Evolutionary conservation across 2,329 filamentous ascomycete species (phyloP), one percentile per base, ranked within the genome.

Genomic region (Hymenoscyphus occultus): DNA sequence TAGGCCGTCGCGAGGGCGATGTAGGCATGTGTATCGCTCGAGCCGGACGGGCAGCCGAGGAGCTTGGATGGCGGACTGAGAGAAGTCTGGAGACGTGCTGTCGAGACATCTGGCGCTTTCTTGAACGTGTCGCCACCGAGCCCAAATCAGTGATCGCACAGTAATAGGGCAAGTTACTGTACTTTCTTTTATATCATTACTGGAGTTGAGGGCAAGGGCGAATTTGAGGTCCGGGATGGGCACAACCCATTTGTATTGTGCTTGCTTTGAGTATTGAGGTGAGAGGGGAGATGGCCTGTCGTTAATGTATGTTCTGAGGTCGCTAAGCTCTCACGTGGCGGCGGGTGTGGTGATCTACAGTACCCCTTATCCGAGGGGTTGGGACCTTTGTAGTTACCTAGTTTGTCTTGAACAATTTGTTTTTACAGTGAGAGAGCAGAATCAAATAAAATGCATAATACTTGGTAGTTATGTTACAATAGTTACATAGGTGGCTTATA

Each of bases 1-100:
- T 75, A 3, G 77, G 74, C 7, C 73, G 79, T n/a, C 73, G 80
- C 48, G 73, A 73, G 13, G 80, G 80, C 3, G 80, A 82, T 67
- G 78, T 82, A 2, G 79, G 78, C 42, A 74, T 74, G 51, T 81
- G 79, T 62, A 78, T 81, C 0, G 80, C 80, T 1, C 77, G 76
- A 60, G 77, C 77, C 16, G 72, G 74, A 22, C 76, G 78, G 28
- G 80, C 80, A 2, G 71, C 71, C 45, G 68, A 71, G 5, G 80
- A 82, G 70, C 74, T 82, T 6, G 79, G 77, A n/a, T 82, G 80
- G 80, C 70, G 71, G 59, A 72, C 74, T 5, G 71, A 76, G 57
- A 73, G 68, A 62, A 68, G 59, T 65, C 63, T 70, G 39, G 67
- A 66, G 19, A 69, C 61, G 10, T 74, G 65, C 60, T 73, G 71